A percentile compares a stretch with the other conserved stretches of the same genome.
phyloP scores from a whole-genome alignment of 1,139 yeast species.

The Pichia terricola region DNA sequence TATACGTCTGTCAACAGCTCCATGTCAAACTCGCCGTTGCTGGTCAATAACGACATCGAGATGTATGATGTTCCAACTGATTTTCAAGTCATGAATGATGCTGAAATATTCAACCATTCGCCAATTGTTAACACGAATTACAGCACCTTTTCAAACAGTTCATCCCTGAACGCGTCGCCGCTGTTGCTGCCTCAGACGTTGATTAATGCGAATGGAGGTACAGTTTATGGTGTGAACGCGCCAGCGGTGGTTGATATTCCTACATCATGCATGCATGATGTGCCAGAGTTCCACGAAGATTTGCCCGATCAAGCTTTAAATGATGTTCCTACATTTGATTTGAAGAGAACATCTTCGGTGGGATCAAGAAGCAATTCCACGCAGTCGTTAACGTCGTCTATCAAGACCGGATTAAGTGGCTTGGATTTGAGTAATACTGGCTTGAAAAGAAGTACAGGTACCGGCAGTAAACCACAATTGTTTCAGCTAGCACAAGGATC shows the following conservation, averaged over 20 bases:
- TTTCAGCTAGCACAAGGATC: constrained; percentile 13
- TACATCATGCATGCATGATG: constrained; percentile 1
- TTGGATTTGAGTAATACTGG: constrained; percentile 22
- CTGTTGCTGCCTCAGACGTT: constrained; percentile 1
- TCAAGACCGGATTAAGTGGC: constrained; percentile 24
- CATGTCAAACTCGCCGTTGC: neutral
- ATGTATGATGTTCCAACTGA: constrained; percentile 26
- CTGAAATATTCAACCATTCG: constrained; percentile 1
- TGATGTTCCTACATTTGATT: neutral
- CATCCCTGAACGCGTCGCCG: constrained; percentile 4
- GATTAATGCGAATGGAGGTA: neutral
- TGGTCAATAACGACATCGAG: constrained; percentile 16
- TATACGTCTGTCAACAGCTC: neutral
- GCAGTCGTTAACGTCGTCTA: constrained; percentile 15
- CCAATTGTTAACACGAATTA: neutral
- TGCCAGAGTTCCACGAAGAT: neutral
- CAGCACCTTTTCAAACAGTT: neutral
- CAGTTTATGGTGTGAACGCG: neutral
- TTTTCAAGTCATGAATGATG: constrained; percentile 22
- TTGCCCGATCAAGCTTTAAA: neutral
- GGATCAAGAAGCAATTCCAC: constrained; percentile 9
- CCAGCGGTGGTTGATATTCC: constrained; percentile 3
- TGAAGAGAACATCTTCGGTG: constrained; percentile 16
- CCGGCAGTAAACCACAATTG: constrained; percentile 23
- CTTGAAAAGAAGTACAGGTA: constrained; percentile 19